Percentiles rank a stretch among this genome's conserved stretches.
Conservation (phyloP, 805 yeast genomes). For the Saccharomyces paradoxus region DNA sequence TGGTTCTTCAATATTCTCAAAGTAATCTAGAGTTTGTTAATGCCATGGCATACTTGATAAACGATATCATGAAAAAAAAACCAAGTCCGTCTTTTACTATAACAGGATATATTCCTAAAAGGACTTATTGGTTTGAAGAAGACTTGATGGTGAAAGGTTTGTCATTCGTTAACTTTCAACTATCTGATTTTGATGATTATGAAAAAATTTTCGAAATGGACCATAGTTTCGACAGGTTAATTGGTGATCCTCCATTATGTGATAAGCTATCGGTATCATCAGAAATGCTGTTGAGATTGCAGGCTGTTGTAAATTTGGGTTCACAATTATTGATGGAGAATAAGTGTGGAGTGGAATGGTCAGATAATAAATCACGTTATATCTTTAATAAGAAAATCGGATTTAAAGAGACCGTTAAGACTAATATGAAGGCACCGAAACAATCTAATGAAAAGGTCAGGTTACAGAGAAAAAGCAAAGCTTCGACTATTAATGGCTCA, state of each 20-base stretch:
- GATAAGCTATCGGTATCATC: conserved; percentile 5
- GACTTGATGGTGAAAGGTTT: conserved; percentile 59
- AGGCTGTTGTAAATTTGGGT: conserved; percentile 12
- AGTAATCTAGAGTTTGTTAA: conserved; percentile 28
- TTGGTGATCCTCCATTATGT: conserved; percentile 10
- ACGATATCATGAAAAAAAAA: conserved; percentile 19
- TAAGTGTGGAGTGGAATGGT: conserved; percentile 16
- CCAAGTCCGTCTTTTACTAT: conserved; percentile 1
- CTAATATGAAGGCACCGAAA: background rate
- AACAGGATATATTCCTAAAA: conserved; percentile 33
- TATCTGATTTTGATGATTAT: conserved; percentile 54
- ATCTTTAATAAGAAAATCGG: background rate
- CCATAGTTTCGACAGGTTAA: conserved; percentile 14
- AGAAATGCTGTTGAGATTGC: conserved; percentile 10
- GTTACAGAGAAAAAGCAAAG: background rate
- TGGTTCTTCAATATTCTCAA: conserved; percentile 33
- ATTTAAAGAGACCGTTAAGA: background rate
- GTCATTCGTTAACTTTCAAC: conserved; percentile 42
- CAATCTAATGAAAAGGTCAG: background rate
- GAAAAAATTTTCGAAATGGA: conserved; percentile 10
- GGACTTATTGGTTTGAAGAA: conserved; percentile 52
- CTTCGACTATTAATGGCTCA: background rate
- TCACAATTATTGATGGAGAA: conserved; percentile 14
- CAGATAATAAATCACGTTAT: conserved; percentile 1
- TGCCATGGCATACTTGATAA: conserved; percentile 26